A percentile compares a stretch with the other conserved stretches of the same genome.
Evolutionary conservation across 768 basidiomycete species (phyloP).

Genomic region (Termitomyces sp.): DNA sequence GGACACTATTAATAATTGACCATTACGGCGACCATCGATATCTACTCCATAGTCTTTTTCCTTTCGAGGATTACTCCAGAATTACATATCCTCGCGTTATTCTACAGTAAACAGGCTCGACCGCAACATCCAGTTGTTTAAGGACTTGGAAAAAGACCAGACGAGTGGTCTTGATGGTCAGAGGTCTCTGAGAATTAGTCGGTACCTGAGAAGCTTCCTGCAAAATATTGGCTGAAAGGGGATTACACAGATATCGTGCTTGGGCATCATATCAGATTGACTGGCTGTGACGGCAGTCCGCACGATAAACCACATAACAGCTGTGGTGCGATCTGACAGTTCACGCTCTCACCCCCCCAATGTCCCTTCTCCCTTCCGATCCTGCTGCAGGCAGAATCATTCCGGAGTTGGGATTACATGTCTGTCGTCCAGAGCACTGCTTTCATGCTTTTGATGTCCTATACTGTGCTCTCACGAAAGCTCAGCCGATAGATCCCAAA

Average conservation of each 20-base stretch:
- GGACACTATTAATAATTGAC: neutral
- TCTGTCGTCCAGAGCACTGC: conserved; percentile 71
- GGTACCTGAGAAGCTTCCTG: neutral
- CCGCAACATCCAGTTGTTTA: neutral
- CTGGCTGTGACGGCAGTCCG: neutral
- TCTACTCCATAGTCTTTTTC: neutral
- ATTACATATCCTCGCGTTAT: neutral
- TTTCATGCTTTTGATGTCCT: conserved; percentile 79
- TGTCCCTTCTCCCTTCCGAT: conserved; percentile 54
- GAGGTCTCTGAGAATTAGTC: neutral
- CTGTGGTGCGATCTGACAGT: conserved; percentile 4
- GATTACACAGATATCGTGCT: neutral
- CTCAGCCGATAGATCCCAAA: conserved; percentile 49
- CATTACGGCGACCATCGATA: neutral
- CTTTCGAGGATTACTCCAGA: neutral
- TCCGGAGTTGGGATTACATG: conserved; percentile 33
- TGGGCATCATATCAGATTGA: conserved; percentile 6
- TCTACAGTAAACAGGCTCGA: neutral
- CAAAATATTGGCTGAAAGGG: conserved; percentile 1
- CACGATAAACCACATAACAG: neutral
- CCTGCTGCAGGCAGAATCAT: conserved; percentile 32
- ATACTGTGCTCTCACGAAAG: conserved; percentile 65
- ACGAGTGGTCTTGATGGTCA: neutral
- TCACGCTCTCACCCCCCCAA: conserved; percentile 24
- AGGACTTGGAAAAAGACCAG: neutral